Percentiles rank a stretch among this genome's conserved stretches.
Evolutionary conservation across 2,329 filamentous ascomycete genomes (phyloP).

Genomic region (Aureobasidium namibiae): DNA sequence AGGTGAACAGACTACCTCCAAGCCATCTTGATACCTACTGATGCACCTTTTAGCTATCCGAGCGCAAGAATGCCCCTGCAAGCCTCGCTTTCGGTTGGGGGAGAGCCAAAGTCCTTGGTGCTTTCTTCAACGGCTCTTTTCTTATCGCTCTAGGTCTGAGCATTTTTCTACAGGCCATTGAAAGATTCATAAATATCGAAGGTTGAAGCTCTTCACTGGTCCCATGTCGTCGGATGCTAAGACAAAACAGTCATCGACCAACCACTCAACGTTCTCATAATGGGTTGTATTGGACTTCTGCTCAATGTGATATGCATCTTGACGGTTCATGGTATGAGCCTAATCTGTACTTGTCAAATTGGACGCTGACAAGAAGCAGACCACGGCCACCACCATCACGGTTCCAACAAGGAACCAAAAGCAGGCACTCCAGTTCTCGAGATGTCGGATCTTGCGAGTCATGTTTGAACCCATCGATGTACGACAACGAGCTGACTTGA

Average conservation of each 20-base stretch:
- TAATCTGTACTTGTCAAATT: not conserved
- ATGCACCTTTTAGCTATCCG: constrained; percentile 39
- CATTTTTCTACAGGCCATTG: constrained; percentile 64
- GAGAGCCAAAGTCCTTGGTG: constrained; percentile 61
- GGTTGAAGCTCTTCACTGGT: constrained; percentile 20
- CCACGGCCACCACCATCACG: constrained; percentile 4
- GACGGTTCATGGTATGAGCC: constrained; percentile 39
- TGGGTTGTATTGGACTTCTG: constrained; percentile 58
- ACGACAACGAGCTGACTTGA: not conserved
- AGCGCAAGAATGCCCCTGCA: constrained; percentile 48
- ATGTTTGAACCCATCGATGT: not conserved
- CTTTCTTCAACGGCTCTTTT: constrained; percentile 75
- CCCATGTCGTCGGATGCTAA: constrained; percentile 30
- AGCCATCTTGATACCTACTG: constrained; percentile 2
- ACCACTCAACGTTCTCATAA: constrained; percentile 58
- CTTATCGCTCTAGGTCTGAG: constrained; percentile 63
- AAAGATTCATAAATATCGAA: constrained; percentile 53
- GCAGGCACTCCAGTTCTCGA: not conserved
- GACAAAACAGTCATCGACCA: constrained; percentile 50
- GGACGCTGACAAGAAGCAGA: not conserved
- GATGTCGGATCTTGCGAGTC: not conserved
- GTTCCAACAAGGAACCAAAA: not conserved
- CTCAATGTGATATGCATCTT: constrained; percentile 60
- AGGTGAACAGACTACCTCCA: constrained; percentile 34
- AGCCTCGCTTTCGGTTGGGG: constrained; percentile 68